Percentiles rank a stretch among this genome's conserved stretches.
These are phyloP conservation scores for Hypoxylon rubiginosum DNA, from an alignment of 2,329 filamentous ascomycete genomes.

Conservation along the genomic window DNA sequence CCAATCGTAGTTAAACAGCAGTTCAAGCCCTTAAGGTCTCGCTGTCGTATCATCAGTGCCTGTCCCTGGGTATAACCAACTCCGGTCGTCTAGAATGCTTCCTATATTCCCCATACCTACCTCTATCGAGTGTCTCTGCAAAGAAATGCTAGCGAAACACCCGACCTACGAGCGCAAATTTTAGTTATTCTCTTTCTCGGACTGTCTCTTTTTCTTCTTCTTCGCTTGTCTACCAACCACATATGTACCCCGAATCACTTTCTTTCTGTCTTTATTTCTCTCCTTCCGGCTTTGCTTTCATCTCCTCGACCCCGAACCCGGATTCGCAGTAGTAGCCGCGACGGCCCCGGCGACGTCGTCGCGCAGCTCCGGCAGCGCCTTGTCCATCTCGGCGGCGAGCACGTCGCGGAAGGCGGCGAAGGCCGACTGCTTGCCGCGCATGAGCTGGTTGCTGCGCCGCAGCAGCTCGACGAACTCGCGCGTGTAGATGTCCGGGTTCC, in stretches of 20 bases:
- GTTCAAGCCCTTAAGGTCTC: background rate
- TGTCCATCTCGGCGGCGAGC: conserved; percentile 69
- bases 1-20: background rate
- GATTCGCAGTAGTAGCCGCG: conserved; percentile 56
- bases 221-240: no score
- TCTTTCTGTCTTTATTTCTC: background rate
- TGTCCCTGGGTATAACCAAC: conserved; percentile 27
- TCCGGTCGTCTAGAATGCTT: background rate
- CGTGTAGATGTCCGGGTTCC: conserved; percentile 81
- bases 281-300: background rate
- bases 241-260: no score
- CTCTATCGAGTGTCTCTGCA: background rate
- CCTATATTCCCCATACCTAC: background rate
- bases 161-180: conserved; percentile 11
- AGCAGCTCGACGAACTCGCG: conserved; percentile 80
- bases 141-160: conserved; percentile 22
- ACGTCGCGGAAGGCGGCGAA: conserved; percentile 73
- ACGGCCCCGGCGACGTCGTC: conserved; percentile 66
- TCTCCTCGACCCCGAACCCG: conserved; percentile 36
- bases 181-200: background rate
- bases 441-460: conserved; percentile 74
- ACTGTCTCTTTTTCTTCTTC: no score
- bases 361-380: conserved; percentile 70
- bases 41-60: background rate
- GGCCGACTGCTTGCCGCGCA: conserved; percentile 73